Evolutionary conservation across 345 rosid species (phyloP).

Genomic region (Crucihimalaya himalaica): DNA sequence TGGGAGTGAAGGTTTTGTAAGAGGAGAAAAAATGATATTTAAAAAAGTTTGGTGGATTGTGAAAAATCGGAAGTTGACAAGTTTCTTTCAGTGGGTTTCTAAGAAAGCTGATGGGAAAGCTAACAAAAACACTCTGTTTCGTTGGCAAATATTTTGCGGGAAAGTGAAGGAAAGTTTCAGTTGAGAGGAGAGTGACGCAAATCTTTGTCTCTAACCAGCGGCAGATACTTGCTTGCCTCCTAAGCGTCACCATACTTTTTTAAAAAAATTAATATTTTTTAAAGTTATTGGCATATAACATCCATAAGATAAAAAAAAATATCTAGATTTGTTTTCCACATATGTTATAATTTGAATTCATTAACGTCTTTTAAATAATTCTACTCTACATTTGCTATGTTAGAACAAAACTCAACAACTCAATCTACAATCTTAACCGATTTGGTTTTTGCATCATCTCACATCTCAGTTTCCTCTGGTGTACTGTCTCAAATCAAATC

Average conservation of each 20-base stretch:
- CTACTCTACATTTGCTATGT: constrained; percentile 27
- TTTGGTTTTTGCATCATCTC: neutral
- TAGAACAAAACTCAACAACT: constrained; percentile 15
- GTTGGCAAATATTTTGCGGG: constrained; percentile 57
- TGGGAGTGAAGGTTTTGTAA: constrained; percentile 33
- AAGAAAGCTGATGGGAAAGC: constrained; percentile 39
- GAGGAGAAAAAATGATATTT: constrained; percentile 1
- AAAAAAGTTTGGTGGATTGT: constrained; percentile 51
- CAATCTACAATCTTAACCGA: constrained; percentile 11
- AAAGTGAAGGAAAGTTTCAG: constrained; percentile 61
- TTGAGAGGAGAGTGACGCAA: constrained; percentile 40
- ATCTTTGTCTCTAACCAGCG: constrained; percentile 29
- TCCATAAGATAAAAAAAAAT: no score
- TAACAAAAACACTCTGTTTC: constrained; percentile 11
- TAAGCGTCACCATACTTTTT: constrained; percentile 34
- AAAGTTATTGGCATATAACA: no score
- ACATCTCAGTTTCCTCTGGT: constrained; percentile 2
- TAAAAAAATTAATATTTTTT: neutral
- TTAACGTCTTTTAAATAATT: constrained; percentile 7
- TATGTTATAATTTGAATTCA: neutral
- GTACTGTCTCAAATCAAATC: neutral
- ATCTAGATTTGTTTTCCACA: no score
- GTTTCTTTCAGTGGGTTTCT: constrained; percentile 46
- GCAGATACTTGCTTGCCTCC: constrained; percentile 35
- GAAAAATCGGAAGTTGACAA: constrained; percentile 54